Evolutionary conservation across 768 basidiomycete species (phyloP).

Genomic region (Sutorius australiensis): DNA sequence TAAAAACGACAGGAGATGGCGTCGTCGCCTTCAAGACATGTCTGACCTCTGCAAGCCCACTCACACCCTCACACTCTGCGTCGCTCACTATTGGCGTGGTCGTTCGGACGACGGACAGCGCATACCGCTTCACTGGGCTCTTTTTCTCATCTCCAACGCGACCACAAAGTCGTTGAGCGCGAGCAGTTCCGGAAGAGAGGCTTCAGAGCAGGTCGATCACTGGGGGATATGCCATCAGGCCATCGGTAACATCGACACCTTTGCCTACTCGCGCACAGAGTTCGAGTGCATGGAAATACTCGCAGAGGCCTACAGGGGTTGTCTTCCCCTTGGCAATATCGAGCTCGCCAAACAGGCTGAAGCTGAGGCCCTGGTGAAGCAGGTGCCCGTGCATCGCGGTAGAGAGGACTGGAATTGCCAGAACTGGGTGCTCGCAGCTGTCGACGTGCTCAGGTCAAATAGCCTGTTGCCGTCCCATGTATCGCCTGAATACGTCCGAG

Average conservation of each 20-base stretch:
- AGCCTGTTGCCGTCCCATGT: slow-evolving; percentile 16
- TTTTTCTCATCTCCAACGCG: slow-evolving; percentile 28
- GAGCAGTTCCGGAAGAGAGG: slow-evolving; percentile 22
- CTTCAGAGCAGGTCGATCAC: slow-evolving; percentile 25
- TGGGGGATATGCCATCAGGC: slow-evolving; percentile 31
- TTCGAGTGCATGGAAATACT: slow-evolving; percentile 32
- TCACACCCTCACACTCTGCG: slow-evolving; percentile 23
- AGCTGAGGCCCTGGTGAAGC: slow-evolving; percentile 19
- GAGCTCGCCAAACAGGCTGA: slow-evolving; percentile 12
- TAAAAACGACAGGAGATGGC: no score
- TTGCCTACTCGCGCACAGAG: slow-evolving; percentile 25
- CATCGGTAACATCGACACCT: slow-evolving; percentile 28
- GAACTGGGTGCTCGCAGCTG: slow-evolving; percentile 26
- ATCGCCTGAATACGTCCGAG: slow-evolving; percentile 18
- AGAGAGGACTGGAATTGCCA: slow-evolving; percentile 33
- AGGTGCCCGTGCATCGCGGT: slow-evolving; percentile 23
- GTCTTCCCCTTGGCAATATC: slow-evolving; percentile 25
- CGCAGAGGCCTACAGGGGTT: slow-evolving; percentile 27
- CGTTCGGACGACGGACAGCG: slow-evolving; percentile 18
- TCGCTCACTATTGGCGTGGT: slow-evolving; percentile 31
- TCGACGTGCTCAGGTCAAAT: slow-evolving; percentile 22
- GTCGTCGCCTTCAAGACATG: slow-evolving; percentile 11
- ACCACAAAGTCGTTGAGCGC: slow-evolving; percentile 15
- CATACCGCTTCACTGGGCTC: slow-evolving; percentile 29
- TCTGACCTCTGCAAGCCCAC: slow-evolving; percentile 4